These are phyloP conservation scores for Parasitella parasitica DNA, from an alignment of 371 early-diverging fungal genomes.

Conservation along the genomic window DNA sequence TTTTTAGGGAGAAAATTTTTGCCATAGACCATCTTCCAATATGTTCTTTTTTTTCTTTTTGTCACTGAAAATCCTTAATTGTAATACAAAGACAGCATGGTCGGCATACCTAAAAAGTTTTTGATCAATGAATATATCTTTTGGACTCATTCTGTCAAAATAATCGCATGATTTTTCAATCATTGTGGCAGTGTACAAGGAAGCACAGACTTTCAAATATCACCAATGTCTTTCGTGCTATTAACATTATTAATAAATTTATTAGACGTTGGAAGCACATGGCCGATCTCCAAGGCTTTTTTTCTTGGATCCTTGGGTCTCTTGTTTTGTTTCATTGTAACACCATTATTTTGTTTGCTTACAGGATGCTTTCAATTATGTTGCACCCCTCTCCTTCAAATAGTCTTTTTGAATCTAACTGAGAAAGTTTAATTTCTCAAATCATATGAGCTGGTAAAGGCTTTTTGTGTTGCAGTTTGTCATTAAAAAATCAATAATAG, in stretches of 20 bases:
- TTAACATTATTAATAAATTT: background rate
- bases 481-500: background rate
- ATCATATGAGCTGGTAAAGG: background rate
- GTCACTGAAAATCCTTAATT: background rate
- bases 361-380: too few relatives aligned
- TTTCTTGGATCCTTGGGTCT: background rate
- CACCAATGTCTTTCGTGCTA: background rate
- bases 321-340: background rate
- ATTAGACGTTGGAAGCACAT: background rate
- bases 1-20: background rate
- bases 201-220: slow-evolving; percentile 1
- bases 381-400: background rate
- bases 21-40: background rate
- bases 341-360: too few relatives aligned
- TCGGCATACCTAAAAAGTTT: background rate
- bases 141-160: background rate
- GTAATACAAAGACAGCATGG: background rate
- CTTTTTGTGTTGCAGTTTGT: background rate
- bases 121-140: background rate
- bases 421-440: background rate
- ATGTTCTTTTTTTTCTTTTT: background rate
- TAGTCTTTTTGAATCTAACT: background rate
- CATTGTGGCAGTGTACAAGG: background rate
- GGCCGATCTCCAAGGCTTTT: background rate
- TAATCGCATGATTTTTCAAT: background rate